Evolutionary conservation across 805 yeast genomes (phyloP).

Genomic region (Kodamaea leandrae): DNA sequence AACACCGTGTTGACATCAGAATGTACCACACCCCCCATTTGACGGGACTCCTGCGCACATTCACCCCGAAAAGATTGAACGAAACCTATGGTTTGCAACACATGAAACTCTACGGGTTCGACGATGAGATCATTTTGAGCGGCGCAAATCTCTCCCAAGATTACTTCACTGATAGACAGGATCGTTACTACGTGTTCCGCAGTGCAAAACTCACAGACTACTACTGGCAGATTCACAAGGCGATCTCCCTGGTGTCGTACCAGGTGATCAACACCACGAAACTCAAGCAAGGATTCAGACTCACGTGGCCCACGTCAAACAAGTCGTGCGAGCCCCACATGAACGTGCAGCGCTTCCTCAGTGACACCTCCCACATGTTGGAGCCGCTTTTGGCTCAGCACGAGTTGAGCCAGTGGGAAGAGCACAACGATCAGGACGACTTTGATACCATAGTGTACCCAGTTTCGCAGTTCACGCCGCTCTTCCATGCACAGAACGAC

Average conservation of each 20-base stretch:
- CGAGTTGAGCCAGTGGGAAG: constrained; percentile 29
- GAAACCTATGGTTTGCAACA: constrained; percentile 95
- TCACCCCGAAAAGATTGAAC: constrained; percentile 80
- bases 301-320: constrained; percentile 75
- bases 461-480: constrained; percentile 85
- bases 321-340: constrained; percentile 64
- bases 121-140: constrained; percentile 78
- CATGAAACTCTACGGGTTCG: constrained; percentile 95
- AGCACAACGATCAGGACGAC: constrained; percentile 32
- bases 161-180: constrained; percentile 93
- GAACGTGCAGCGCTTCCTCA: constrained; percentile 49
- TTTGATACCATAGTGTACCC: constrained; percentile 77
- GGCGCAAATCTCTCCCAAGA: constrained; percentile 93
- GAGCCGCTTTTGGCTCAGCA: constrained; percentile 56
- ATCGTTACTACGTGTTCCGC: constrained; percentile 77
- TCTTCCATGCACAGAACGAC: constrained; percentile 56
- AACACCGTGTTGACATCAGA: constrained; percentile 69
- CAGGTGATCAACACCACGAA: constrained; percentile 48
- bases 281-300: constrained; percentile 47
- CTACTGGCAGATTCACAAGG: constrained; percentile 65
- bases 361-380: constrained; percentile 55
- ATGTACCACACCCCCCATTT: constrained; percentile 89
- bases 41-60: constrained; percentile 57
- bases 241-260: constrained; percentile 71
- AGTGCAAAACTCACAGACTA: constrained; percentile 61